Conservation (phyloP, 768 basidiomycete genomes). For the Suillus fuscotomentosus region DNA sequence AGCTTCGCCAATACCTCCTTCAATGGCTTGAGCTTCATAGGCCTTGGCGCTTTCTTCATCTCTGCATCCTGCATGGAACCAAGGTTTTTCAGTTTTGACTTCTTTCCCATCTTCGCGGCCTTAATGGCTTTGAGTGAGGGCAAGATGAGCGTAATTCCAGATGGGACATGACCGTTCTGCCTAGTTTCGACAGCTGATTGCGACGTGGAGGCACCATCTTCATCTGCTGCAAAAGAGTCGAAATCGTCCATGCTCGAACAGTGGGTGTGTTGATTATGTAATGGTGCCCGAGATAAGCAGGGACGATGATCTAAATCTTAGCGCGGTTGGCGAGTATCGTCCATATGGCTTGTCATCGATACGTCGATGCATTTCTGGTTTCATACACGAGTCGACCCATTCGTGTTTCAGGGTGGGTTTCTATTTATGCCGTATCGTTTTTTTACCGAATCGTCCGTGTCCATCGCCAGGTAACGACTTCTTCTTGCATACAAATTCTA, state of each 20-base stretch:
- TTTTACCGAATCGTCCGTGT: background rate
- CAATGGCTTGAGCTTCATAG: constrained; percentile 74
- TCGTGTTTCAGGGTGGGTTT: background rate
- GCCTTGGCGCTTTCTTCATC: constrained; percentile 44
- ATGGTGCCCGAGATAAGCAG: constrained; percentile 5
- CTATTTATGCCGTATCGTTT: background rate
- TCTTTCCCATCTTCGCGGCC: constrained; percentile 52
- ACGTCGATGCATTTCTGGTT: background rate
- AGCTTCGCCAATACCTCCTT: constrained; percentile 71
- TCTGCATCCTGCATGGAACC: constrained; percentile 22
- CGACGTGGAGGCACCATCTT: constrained; percentile 31
- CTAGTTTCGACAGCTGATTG: constrained; percentile 18
- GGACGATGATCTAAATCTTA: background rate
- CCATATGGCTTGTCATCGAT: background rate
- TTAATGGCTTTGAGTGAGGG: constrained; percentile 66
- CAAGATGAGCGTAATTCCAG: constrained; percentile 64
- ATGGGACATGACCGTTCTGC: constrained; percentile 23
- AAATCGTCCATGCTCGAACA: constrained; percentile 32
- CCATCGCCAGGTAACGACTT: background rate
- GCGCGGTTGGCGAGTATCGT: background rate
- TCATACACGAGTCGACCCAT: background rate
- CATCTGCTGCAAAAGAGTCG: constrained; percentile 24
- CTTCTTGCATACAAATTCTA: background rate
- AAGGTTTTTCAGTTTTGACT: constrained; percentile 36
- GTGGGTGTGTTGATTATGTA: constrained; percentile 11